phyloP scores from a whole-genome alignment of 1,284 basidiomycete genomes.

The Cryptococcus sp. region DNA sequence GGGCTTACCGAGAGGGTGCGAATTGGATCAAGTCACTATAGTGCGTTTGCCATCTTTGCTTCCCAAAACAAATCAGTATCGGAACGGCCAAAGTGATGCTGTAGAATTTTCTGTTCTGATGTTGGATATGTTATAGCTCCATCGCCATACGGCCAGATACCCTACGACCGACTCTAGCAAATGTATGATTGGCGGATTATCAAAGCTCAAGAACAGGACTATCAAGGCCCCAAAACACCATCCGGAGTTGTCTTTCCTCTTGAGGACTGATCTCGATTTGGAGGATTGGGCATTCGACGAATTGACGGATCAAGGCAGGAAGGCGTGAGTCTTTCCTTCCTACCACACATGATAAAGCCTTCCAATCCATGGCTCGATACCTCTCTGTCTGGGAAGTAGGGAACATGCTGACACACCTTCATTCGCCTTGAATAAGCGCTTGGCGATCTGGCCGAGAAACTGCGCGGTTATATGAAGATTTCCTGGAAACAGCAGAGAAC shows the following conservation, averaged over 20 bases:
- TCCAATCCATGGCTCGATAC: not conserved
- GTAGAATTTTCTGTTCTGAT: not conserved
- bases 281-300: slow-evolving; percentile 57
- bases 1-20: slow-evolving; percentile 40
- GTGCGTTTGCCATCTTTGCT: slow-evolving; percentile 25
- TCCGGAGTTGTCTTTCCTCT: slow-evolving; percentile 63
- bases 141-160: slow-evolving; percentile 78
- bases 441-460: slow-evolving; percentile 37
- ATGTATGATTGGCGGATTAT: slow-evolving; percentile 57
- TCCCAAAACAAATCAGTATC: not conserved
- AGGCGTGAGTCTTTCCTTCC: slow-evolving; percentile 60
- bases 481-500: slow-evolving; percentile 53
- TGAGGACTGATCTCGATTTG: slow-evolving; percentile 64
- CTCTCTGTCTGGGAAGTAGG: slow-evolving; percentile 60
- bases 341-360: not conserved
- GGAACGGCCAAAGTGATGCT: too few relatives aligned
- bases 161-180: slow-evolving; percentile 63
- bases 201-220: slow-evolving; percentile 53
- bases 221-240: slow-evolving; percentile 39
- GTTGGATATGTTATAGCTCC: slow-evolving; percentile 59
- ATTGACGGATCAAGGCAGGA: slow-evolving; percentile 68
- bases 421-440: slow-evolving; percentile 23
- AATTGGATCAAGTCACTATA: slow-evolving; percentile 46
- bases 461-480: slow-evolving; percentile 23
- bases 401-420: not conserved